A percentile compares a stretch with the other conserved stretches of the same genome.
These are phyloP conservation scores for Suhomyces sp. DNA, from an alignment of 805 yeast species.

Conservation along the genomic window DNA sequence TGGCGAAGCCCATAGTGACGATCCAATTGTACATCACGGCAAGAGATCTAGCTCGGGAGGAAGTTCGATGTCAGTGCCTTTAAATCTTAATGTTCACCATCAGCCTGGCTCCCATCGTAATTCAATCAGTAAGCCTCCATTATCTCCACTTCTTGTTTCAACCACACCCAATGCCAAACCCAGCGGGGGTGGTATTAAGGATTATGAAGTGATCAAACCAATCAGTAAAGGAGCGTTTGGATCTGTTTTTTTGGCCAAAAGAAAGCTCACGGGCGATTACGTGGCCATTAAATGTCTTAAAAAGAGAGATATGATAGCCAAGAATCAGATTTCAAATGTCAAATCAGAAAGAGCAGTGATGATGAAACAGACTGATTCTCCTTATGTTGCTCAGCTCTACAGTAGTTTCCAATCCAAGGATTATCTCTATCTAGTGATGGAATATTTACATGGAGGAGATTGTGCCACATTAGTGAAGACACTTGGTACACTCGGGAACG, in stretches of 20 bases:
- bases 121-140: slow-evolving; percentile 50
- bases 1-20: slow-evolving; percentile 8
- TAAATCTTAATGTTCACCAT: not conserved
- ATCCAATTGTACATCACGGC: slow-evolving; percentile 12
- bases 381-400: slow-evolving; percentile 86
- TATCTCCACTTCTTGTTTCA: slow-evolving; percentile 77
- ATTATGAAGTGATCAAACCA: slow-evolving; percentile 88
- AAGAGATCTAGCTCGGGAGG: slow-evolving; percentile 22
- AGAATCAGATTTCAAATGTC: slow-evolving; percentile 93
- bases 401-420: slow-evolving; percentile 87
- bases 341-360: slow-evolving; percentile 95
- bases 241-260: slow-evolving; percentile 81
- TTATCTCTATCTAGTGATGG: slow-evolving; percentile 91
- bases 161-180: slow-evolving; percentile 54
- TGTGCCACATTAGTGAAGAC: slow-evolving; percentile 80
- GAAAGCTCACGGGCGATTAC: slow-evolving; percentile 87
- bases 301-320: slow-evolving; percentile 94
- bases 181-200: slow-evolving; percentile 67
- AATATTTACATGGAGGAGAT: slow-evolving; percentile 94
- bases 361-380: slow-evolving; percentile 94
- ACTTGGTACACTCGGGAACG: slow-evolving; percentile 79
- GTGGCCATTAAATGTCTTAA: slow-evolving; percentile 91
- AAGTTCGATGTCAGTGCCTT: not conserved
- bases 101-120: not conserved
- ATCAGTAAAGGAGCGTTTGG: slow-evolving; percentile 98